Percentiles rank a stretch among this genome's conserved stretches.
Evolutionary conservation across 2,329 filamentous ascomycete genomes (phyloP).

Genomic region (Penicillium sclerotiorum): DNA sequence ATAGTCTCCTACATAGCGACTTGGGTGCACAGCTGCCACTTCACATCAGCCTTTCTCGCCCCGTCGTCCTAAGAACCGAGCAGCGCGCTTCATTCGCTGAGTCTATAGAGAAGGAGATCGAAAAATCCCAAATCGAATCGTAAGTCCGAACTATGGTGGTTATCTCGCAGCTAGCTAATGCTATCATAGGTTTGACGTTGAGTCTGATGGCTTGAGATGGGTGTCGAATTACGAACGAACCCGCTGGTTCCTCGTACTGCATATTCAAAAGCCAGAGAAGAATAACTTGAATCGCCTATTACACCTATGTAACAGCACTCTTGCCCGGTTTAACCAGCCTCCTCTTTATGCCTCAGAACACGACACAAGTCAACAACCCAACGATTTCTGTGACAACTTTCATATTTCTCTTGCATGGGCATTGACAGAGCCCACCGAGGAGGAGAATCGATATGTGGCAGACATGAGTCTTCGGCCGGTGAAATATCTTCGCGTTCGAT

Average conservation of each 20-base stretch:
- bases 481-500: conserved; percentile 52
- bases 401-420: conserved; percentile 92
- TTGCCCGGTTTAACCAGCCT: conserved; percentile 65
- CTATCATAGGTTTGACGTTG: conserved; percentile 49
- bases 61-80: conserved; percentile 73
- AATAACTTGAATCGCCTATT: conserved; percentile 66
- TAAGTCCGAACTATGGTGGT: conserved; percentile 38
- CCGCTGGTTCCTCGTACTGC: conserved; percentile 82
- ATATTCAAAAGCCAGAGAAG: conserved; percentile 54
- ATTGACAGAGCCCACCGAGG: conserved; percentile 56
- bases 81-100: conserved; percentile 70
- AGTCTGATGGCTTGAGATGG: conserved; percentile 59
- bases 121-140: conserved; percentile 46
- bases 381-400: conserved; percentile 63
- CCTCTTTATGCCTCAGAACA: conserved; percentile 61
- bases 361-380: conserved; percentile 5
- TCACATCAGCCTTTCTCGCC: conserved; percentile 87
- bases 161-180: background rate
- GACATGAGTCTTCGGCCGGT: conserved; percentile 34
- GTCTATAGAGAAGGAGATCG: conserved; percentile 52
- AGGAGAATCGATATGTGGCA: conserved; percentile 39
- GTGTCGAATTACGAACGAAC: conserved; percentile 67
- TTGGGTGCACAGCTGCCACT: conserved; percentile 77
- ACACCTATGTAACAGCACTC: conserved; percentile 65
- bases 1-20: conserved; percentile 74